Base-by-base conservation (phyloP, 1,284 basidiomycete species). In the Volvariella volvacea region DNA sequence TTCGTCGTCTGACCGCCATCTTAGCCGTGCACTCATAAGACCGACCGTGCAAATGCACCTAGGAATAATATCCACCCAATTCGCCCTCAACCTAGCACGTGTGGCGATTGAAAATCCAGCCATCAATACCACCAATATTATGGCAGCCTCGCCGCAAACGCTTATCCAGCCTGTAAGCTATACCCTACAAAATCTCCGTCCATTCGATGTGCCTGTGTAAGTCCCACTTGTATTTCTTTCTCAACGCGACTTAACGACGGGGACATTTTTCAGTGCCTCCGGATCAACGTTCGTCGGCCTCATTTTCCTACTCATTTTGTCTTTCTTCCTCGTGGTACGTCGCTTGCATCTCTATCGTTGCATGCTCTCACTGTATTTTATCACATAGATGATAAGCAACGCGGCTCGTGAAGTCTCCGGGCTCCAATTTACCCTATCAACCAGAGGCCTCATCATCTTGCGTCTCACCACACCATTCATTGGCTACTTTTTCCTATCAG, bases 241-340 rank as follows among this genome's bases (percentile, higher is more conserved):
- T 8, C 28, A 30, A 43, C 36, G 19, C 47, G 7, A 44, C 21
- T n/a, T 15, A 34, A 39, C 20, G 34, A 34, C 39, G 38, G 44
- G 19, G 34, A 16, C n/a, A n/a, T n/a, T n/a, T n/a, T n/a, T 15
- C 51, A 88, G 87, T 3, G 85, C 86, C 0, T 69, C 76, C 8
- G 89, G 88, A 0, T 61, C 67, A 2, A 67, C 64, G 1, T 85
- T 83, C 48, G 86, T 90, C 20, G 88, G 84, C 20, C 66, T 87
- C 4, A 83, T 90, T 48, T 91, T 88, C 64, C 66, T 85, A 37
- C 64, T 80, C 43, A 87, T 90, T 48, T 62, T 81, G 22, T 65
- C 78, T 0, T 68, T 62, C 48, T 64, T 64, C 50, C 52, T 65
- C 30, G 59, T 67, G 14, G 63, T 67, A 53, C n/a, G 59, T 65